phyloP scores from a whole-genome alignment of 768 basidiomycete genomes.

The Daedalea quercina region DNA sequence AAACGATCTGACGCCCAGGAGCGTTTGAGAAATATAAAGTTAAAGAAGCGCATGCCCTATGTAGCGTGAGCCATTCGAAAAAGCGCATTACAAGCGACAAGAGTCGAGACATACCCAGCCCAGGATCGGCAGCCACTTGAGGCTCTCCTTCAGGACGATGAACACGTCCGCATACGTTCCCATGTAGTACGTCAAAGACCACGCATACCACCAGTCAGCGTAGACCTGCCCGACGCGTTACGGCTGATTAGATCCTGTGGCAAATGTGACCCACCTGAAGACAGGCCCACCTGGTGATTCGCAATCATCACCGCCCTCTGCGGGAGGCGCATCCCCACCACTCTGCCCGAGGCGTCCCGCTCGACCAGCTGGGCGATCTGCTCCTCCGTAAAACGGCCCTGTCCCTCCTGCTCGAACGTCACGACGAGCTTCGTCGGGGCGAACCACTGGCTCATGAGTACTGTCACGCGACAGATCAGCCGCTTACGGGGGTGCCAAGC shows the following conservation, averaged over 20 bases:
- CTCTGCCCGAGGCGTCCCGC: conserved; percentile 48
- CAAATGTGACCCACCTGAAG: background rate
- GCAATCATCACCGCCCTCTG: conserved; percentile 78
- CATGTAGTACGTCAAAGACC: conserved; percentile 74
- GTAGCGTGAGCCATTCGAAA: background rate
- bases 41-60: conserved; percentile 89
- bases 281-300: conserved; percentile 77
- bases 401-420: conserved; percentile 67
- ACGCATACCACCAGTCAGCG: conserved; percentile 82
- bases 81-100: background rate
- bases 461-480: conserved; percentile 28
- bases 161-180: conserved; percentile 63
- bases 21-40: conserved; percentile 89
- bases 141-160: conserved; percentile 89
- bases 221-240: conserved; percentile 46
- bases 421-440: conserved; percentile 68
- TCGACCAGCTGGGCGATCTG: conserved; percentile 53
- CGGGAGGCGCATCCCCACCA: conserved; percentile 62
- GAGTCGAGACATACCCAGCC: conserved; percentile 62
- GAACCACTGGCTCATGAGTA: conserved; percentile 77
- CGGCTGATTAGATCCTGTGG: background rate
- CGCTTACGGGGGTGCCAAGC: background rate
- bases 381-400: conserved; percentile 52
- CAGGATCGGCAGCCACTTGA: conserved; percentile 80
- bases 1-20: conserved; percentile 84